Evolutionary conservation across 2,329 filamentous ascomycete species (phyloP).

Genomic region (Leptographium radiaticola): DNA sequence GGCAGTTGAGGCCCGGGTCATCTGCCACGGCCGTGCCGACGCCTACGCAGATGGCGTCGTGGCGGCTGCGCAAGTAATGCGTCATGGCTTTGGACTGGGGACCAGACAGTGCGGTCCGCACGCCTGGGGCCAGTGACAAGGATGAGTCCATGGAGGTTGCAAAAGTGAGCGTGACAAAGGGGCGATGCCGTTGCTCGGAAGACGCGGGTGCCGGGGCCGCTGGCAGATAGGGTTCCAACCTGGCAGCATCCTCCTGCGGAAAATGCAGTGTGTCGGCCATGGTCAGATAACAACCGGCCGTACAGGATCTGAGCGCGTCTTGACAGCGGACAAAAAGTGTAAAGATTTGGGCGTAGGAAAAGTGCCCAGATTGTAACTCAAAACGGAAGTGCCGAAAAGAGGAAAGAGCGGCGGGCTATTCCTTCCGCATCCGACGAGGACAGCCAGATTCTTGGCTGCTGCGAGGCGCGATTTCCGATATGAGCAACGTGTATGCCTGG

Average conservation of each 20-base stretch:
- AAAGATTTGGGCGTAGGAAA: too few relatives aligned
- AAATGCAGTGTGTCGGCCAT: constrained; percentile 13
- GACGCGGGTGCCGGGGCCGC: neutral
- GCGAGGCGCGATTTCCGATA: too few relatives aligned
- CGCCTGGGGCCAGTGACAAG: constrained; percentile 61
- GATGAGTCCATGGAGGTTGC: constrained; percentile 80
- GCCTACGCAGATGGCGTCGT: constrained; percentile 77
- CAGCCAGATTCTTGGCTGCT: too few relatives aligned
- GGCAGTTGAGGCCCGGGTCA: constrained; percentile 74
- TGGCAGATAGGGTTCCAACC: constrained; percentile 14
- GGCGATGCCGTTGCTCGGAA: constrained; percentile 6
- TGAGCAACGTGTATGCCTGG: neutral
- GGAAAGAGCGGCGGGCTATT: too few relatives aligned
- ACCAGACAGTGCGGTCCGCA: constrained; percentile 74
- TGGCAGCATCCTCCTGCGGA: constrained; percentile 11
- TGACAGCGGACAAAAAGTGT: neutral
- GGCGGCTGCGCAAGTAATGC: constrained; percentile 70
- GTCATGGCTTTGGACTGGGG: constrained; percentile 82
- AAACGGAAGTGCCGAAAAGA: too few relatives aligned
- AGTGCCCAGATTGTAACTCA: too few relatives aligned
- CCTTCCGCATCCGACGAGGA: too few relatives aligned
- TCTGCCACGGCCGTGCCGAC: constrained; percentile 76
- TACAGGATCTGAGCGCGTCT: too few relatives aligned
- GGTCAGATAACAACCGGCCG: too few relatives aligned
- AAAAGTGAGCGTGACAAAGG: constrained; percentile 71